Evolutionary conservation across 768 basidiomycete genomes (phyloP), one percentile per base, ranked within the genome.

Genomic region (Tulasnella sp.): DNA sequence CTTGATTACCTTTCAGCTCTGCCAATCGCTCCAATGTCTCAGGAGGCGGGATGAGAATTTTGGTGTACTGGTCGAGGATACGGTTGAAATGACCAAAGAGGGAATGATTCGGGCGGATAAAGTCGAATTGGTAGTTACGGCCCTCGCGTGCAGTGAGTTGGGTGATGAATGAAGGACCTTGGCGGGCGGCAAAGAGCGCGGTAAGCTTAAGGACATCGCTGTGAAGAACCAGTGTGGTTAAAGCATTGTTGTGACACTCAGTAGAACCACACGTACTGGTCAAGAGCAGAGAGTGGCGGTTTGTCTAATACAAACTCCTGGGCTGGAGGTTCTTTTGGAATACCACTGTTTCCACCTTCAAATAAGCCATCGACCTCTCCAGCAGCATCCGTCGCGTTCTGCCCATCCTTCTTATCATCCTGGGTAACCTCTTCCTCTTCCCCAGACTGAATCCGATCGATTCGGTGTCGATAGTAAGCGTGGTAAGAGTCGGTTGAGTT

Each of bases 401-500:
- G 69, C 52, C 77, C 74, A 30, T 68, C 74, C 15, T 75, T 77
- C 66, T 78, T 81, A 25, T 74, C 74, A 25, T 72, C 70, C 0
- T 74, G 63, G 1, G 68, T 66, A 29, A 85, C 87, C 41, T 88
- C 88, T 12, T 80, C 75, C 67, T 89, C 86, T 38, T 74, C 67
- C 19, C 91, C 92, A 5, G 81, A 81, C 53, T 80, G 73, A 63
- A 92, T 80, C 68, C 82, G 83, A 49, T 92, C 89, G 74, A 94
- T 81, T 68, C 87, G 83, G 75, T 93, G 82, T 68, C 88, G 83
- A 70, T 99, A 99, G 74, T 99, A 98, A 62, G 89, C 89, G 83
- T 98, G 91, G 75, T 96, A 99, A 64, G 96, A 91, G 77, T 99
- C 96, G 50, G 82, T 81, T 62, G 90, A 85, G 75, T 94, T 94